Evolutionary conservation across 495 filamentous ascomycete genomes (phyloP), one percentile per base, ranked within the genome.

Genomic region (Podospora tetraspora): DNA sequence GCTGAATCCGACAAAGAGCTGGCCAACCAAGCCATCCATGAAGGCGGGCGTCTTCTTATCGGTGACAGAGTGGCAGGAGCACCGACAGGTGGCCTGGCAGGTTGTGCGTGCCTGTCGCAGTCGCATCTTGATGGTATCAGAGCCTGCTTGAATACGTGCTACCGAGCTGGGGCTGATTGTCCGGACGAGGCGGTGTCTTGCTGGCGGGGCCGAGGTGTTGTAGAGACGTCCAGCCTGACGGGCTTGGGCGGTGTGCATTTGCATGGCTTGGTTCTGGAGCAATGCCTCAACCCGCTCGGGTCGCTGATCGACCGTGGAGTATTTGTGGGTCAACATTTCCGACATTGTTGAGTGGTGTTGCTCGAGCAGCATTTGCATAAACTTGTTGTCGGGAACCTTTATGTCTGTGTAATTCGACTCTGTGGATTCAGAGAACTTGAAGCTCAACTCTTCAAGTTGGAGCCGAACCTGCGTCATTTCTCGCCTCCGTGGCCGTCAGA

Each of bases 1-100:
- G 37, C 22, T 27, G 25, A 57, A 65, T 57, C 63, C 63, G 37
- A 65, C 43, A 12, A 58, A 65, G 3, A 25, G 52, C 63, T 57
- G 37, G 10, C 63, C 63, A 4, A 58, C 43, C 23, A 43, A 22
- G 13, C 61, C 61, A 63, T 63, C 29, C 63, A 65, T 57, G 22
- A 57, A 58, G 11, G 63, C 13, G 37, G 63, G 63, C 23, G 37
- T 65, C 63, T 57, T 29, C 32, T 19, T 27, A 30, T 58, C 23
- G 16, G 16, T 27, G 3, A 30, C 13, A 2, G 63, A 58, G 25
- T 58, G 63, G 52, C 63, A 65, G 11, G 63, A 65, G 27, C 63
- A 65, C 22, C 37, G 13, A 58, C 63, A 65, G 11, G 37, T 57
- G 23, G 37, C 30, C 21, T 63, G 32, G 37, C 37, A 43, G 5